These are phyloP conservation scores for Polygonum maritimum DNA, from an alignment of 148 eudicot species.

Conservation along the genomic window DNA sequence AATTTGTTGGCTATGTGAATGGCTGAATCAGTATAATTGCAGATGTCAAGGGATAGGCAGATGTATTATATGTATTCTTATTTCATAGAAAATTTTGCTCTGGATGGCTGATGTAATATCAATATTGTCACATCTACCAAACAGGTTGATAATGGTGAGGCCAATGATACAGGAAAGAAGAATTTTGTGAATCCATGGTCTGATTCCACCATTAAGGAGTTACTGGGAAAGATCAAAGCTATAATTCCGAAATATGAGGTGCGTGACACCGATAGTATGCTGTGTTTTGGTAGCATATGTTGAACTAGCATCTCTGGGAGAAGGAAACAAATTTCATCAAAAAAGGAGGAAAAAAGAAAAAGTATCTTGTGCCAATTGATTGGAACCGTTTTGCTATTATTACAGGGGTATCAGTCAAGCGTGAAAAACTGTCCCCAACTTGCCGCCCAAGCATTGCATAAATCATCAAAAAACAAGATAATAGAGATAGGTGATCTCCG, in stretches of 20 bases:
- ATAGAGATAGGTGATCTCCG: slow-evolving; percentile 63
- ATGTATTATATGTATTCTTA: not conserved
- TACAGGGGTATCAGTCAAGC: slow-evolving; percentile 71
- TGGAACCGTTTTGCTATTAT: slow-evolving; percentile 1
- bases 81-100: not conserved
- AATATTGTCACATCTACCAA: slow-evolving; percentile 4
- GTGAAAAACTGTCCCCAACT: slow-evolving; percentile 61
- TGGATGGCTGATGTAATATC: slow-evolving; percentile 9
- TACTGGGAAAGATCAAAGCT: slow-evolving; percentile 52
- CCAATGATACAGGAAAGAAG: slow-evolving; percentile 19
- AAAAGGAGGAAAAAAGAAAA: not conserved
- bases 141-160: slow-evolving; percentile 25
- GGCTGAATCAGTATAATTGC: not conserved
- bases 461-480: slow-evolving; percentile 59
- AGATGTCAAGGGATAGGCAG: not conserved
- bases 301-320: not conserved
- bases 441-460: slow-evolving; percentile 41
- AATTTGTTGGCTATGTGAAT: not conserved
- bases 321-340: too few relatives aligned
- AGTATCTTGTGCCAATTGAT: not conserved
- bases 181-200: slow-evolving; percentile 66
- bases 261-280: slow-evolving; percentile 17
- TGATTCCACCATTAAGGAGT: slow-evolving; percentile 29
- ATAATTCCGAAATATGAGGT: slow-evolving; percentile 51
- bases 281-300: not conserved